Evolutionary conservation across 2,329 filamentous ascomycete genomes (phyloP).

Genomic region (Escovopsis sp.): DNA sequence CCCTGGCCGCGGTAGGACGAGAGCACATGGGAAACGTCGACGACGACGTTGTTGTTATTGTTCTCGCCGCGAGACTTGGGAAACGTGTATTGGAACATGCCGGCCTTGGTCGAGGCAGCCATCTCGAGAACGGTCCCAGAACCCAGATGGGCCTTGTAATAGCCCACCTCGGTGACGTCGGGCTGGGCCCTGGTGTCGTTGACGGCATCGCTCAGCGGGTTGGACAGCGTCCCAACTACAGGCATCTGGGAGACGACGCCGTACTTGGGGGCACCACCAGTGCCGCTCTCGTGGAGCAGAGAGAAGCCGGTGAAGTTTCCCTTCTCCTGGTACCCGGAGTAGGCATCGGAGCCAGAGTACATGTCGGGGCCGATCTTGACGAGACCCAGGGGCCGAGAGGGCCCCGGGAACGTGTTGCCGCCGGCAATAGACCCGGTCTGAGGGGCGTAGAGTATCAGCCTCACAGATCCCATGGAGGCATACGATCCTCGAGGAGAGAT

Average conservation of each 20-base stretch:
- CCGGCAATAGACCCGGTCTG: conserved; percentile 31
- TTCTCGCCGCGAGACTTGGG: conserved; percentile 15
- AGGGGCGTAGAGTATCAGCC: not conserved
- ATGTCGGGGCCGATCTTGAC: conserved; percentile 37
- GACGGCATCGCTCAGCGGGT: conserved; percentile 40
- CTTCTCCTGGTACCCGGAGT: conserved; percentile 35
- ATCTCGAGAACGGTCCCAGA: conserved; percentile 44
- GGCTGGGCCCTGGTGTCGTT: conserved; percentile 37
- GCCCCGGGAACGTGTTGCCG: conserved; percentile 36
- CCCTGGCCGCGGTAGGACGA: conserved; percentile 46
- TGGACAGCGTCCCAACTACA: conserved; percentile 30
- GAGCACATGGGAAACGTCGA: conserved; percentile 53
- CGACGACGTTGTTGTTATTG: conserved; percentile 19
- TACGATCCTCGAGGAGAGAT: too few species aligned
- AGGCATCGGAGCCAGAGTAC: conserved; percentile 32
- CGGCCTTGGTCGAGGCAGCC: conserved; percentile 39
- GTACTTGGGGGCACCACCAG: conserved; percentile 56
- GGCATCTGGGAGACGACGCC: conserved; percentile 50
- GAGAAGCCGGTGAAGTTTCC: conserved; percentile 46
- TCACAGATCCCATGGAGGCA: too few species aligned
- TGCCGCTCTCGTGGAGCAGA: conserved; percentile 52
- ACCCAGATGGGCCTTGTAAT: conserved; percentile 41
- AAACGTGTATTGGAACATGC: conserved; percentile 48
- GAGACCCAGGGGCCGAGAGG: conserved; percentile 32
- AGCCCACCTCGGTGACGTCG: conserved; percentile 42